Evolutionary conservation across 352 stramenopile species (phyloP), one percentile per base, ranked within the genome.

Genomic region (Globisporangium perplexum): DNA sequence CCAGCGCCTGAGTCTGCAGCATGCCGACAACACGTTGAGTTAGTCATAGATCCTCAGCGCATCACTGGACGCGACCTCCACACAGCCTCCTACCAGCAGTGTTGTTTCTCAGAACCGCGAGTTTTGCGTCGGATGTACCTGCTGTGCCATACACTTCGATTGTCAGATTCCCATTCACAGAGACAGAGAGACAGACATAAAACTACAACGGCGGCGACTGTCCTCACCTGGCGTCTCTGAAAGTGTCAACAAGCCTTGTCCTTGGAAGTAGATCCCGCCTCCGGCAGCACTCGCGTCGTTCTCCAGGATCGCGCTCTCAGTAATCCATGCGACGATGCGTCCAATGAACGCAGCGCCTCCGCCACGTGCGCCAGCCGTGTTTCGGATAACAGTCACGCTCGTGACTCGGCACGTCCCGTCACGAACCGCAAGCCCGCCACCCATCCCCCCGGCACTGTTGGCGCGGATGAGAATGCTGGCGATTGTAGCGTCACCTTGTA

Each of bases 1-100:
- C 69, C 69, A 35, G 60, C 69, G 43, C 69, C 69, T 24, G 49
- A 59, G 2, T 30, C 69, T 77, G 7, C 11, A 15, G 38, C 8
- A 8, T 3, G 38, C 38, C 20, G 5, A 8, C 7, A 41, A 43
- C 8, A 10, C 38, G 8, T 24, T 4, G 38, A 24, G 38, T 11
- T 43, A 43, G 6, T 33, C 30, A 4, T 15, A 6, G n/a, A n/a
- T n/a, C n/a, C n/a, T n/a, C n/a, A n/a, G n/a, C n/a, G n/a, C n/a
- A n/a, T n/a, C n/a, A n/a, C n/a, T n/a, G n/a, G n/a, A n/a, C n/a
- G n/a, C n/a, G n/a, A n/a, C n/a, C n/a, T n/a, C n/a, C n/a, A n/a
- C n/a, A n/a, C 4, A 41, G 22, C 2, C 17, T 41, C 18, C 11
- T 1, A 42, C 3, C 36, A 15, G n/a, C 5, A 22, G 0, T 53